Percentiles rank a stretch among this genome's conserved stretches.
These are phyloP conservation scores for Cenococcum geophilum DNA, from an alignment of 495 filamentous ascomycete genomes.

Conservation along the genomic window DNA sequence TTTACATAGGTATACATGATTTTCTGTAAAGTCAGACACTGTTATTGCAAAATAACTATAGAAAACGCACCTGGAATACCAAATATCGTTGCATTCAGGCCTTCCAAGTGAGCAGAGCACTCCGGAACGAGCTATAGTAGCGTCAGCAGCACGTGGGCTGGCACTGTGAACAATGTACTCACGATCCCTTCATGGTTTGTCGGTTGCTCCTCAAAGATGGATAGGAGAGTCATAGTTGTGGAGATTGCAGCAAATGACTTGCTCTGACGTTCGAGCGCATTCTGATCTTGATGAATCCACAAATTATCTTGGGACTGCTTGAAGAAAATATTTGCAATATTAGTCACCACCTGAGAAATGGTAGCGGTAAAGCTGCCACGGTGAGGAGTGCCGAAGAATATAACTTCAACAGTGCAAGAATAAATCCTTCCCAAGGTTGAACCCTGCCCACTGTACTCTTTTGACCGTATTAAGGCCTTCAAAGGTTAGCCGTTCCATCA, in stretches of 20 bases:
- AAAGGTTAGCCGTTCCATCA: conserved; percentile 5
- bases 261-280: not conserved
- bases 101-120: not conserved
- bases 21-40: not conserved
- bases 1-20: not conserved
- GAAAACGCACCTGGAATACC: not conserved
- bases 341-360: conserved; percentile 29
- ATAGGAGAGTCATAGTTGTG: not conserved
- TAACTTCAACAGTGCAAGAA: conserved; percentile 21
- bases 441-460: conserved; percentile 13
- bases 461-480: conserved; percentile 28
- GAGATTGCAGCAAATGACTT: not conserved
- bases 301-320: not conserved
- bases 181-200: not conserved
- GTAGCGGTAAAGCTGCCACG: conserved; percentile 32
- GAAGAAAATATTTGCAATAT: conserved; percentile 22
- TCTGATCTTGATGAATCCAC: not conserved
- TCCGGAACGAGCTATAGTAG: not conserved
- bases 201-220: not conserved
- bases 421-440: not conserved
- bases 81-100: not conserved
- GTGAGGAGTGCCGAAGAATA: conserved; percentile 32
- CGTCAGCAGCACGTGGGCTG: not conserved
- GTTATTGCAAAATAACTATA: not conserved
- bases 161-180: not conserved